These are phyloP conservation scores for Globisporangium ultimum DNA, from an alignment of 352 stramenopile genomes.

Conservation along the genomic window DNA sequence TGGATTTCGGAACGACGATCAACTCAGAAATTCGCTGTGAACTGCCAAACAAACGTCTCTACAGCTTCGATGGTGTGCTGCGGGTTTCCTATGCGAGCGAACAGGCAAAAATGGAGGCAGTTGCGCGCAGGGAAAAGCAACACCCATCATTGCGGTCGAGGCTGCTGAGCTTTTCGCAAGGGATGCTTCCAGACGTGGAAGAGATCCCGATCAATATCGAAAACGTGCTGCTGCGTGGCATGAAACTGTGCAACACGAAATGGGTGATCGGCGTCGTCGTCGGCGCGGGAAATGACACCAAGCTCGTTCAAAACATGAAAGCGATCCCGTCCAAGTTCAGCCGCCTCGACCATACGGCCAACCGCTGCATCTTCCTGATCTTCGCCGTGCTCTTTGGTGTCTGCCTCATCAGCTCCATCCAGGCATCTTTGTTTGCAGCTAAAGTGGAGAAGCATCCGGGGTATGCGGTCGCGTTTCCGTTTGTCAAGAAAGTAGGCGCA, in stretches of 20 bases:
- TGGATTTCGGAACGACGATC: slow-evolving; percentile 52
- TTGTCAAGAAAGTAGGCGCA: slow-evolving; percentile 27
- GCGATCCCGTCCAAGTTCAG: slow-evolving; percentile 85
- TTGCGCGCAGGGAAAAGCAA: neutral
- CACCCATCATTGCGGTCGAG: slow-evolving; percentile 1
- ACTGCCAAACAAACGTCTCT: slow-evolving; percentile 74
- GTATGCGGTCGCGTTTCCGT: slow-evolving; percentile 23
- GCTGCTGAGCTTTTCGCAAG: neutral
- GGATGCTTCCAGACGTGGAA: slow-evolving; percentile 24
- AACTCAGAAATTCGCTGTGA: slow-evolving; percentile 71
- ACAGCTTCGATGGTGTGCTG: slow-evolving; percentile 79
- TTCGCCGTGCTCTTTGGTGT: slow-evolving; percentile 73
- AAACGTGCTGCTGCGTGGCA: slow-evolving; percentile 76
- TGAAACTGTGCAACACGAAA: slow-evolving; percentile 85
- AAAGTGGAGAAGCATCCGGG: slow-evolving; percentile 26
- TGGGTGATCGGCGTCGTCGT: slow-evolving; percentile 80
- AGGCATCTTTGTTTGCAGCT: slow-evolving; percentile 39
- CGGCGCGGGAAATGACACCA: slow-evolving; percentile 73
- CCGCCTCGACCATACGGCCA: slow-evolving; percentile 69
- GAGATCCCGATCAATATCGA: slow-evolving; percentile 77
- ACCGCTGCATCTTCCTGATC: slow-evolving; percentile 83
- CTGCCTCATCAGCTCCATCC: slow-evolving; percentile 66
- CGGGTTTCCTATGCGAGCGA: slow-evolving; percentile 30
- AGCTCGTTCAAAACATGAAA: slow-evolving; percentile 85
- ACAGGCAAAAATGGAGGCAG: slow-evolving; percentile 18